Percentiles rank a stretch among this genome's conserved stretches.
These are phyloP conservation scores for Maudiozyma humilis DNA, from an alignment of 1,139 yeast species.

Conservation along the genomic window DNA sequence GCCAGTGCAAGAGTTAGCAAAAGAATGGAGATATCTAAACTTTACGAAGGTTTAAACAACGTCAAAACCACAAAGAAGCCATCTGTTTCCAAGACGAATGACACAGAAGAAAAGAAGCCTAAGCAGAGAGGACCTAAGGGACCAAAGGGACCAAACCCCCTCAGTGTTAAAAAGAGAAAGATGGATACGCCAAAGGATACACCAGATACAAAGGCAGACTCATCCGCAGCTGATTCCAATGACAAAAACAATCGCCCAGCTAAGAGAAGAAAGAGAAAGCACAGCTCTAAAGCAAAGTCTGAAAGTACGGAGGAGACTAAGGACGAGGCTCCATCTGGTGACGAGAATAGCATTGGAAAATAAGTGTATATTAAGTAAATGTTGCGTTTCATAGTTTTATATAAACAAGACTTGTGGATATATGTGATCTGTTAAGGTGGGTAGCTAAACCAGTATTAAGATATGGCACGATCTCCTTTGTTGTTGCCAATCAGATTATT, in stretches of 20 bases:
- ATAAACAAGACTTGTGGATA: too few species aligned
- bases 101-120: constrained; percentile 3
- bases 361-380: neutral
- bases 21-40: constrained; percentile 53
- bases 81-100: constrained; percentile 16
- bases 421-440: too few species aligned
- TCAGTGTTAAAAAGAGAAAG: constrained; percentile 61
- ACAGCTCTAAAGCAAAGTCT: constrained; percentile 8
- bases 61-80: constrained; percentile 30
- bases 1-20: constrained; percentile 54
- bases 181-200: constrained; percentile 5
- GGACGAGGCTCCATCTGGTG: neutral
- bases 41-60: constrained; percentile 66
- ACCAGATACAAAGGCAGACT: neutral
- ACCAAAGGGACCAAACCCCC: constrained; percentile 73
- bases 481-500: too few species aligned
- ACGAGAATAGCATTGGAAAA: neutral
- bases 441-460: too few species aligned
- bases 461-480: too few species aligned
- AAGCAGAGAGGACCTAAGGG: constrained; percentile 47
- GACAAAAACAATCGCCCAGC: constrained; percentile 5
- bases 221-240: neutral
- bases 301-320: neutral
- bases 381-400: neutral
- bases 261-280: constrained; percentile 22